Evolutionary conservation across 306 rosid genomes (phyloP).

Genomic region (Malus asiatica): DNA sequence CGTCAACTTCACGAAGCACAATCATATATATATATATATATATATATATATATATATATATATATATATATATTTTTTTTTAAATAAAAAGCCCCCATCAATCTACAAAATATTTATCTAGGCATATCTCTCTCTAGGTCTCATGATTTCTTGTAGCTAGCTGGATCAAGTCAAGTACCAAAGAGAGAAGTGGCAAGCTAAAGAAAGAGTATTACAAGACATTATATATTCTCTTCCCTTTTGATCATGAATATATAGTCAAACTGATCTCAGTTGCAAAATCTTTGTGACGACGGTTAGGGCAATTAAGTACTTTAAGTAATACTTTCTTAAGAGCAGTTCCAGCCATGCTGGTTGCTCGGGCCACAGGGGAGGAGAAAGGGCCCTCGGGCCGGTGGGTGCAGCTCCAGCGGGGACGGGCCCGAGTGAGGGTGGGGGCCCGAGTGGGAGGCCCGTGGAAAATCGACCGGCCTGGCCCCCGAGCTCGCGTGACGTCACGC

Average conservation of each 20-base stretch:
- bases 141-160: not conserved
- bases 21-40: constrained; percentile 25
- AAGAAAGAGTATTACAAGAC: not conserved
- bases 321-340: not conserved
- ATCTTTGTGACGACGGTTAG: not conserved
- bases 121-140: not conserved
- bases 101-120: constrained; percentile 20
- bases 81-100: constrained; percentile 15
- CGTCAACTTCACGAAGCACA: constrained; percentile 29
- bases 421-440: too few relatives aligned
- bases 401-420: too few relatives aligned
- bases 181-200: not conserved
- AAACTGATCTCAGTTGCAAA: not conserved
- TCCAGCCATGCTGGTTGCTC: too few relatives aligned
- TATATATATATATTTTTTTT: too few relatives aligned
- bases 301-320: not conserved
- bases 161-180: not conserved
- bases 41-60: too few relatives aligned
- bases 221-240: not conserved
- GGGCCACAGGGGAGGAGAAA: too few relatives aligned
- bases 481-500: too few relatives aligned
- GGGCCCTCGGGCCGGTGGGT: too few relatives aligned
- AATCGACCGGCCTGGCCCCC: too few relatives aligned
- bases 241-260: not conserved
- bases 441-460: too few relatives aligned